These are phyloP conservation scores for Psilocybe cyanescens DNA, from an alignment of 768 basidiomycete genomes.

Conservation along the genomic window DNA sequence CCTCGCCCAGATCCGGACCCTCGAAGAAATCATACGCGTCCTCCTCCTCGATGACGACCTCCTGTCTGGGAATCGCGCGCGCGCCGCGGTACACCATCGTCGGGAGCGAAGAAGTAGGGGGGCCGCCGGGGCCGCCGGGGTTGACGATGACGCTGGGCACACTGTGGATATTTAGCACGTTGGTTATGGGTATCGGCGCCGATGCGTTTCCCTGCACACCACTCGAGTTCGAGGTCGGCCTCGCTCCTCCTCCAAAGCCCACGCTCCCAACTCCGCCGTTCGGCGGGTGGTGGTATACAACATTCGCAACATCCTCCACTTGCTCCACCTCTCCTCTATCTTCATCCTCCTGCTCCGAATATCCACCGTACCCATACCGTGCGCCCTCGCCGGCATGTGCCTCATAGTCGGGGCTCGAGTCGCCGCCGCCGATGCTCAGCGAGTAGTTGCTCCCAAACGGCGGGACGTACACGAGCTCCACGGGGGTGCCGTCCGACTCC, in stretches of 20 bases:
- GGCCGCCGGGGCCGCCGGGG: neutral
- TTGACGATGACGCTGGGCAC: conserved; percentile 1
- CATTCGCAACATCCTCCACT: conserved; percentile 20
- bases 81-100: conserved; percentile 1
- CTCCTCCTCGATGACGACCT: conserved; percentile 27
- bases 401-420: conserved; percentile 11
- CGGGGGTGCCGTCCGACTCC: conserved; percentile 49
- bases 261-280: conserved; percentile 5
- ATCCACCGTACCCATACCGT: neutral
- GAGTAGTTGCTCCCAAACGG: conserved; percentile 43
- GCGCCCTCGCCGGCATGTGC: no score
- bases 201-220: neutral
- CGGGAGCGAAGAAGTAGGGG: neutral
- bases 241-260: conserved; percentile 2
- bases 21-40: conserved; percentile 64
- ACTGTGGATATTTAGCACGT: neutral
- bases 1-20: conserved; percentile 60
- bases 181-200: conserved; percentile 10
- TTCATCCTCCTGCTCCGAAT: neutral
- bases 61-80: conserved; percentile 3
- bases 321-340: conserved; percentile 13
- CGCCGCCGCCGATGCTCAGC: conserved; percentile 22
- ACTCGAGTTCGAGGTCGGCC: neutral
- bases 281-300: conserved; percentile 17
- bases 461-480: conserved; percentile 77